phyloP scores from a whole-genome alignment of 495 filamentous ascomycete species.

The Daldinia vernicosa region DNA sequence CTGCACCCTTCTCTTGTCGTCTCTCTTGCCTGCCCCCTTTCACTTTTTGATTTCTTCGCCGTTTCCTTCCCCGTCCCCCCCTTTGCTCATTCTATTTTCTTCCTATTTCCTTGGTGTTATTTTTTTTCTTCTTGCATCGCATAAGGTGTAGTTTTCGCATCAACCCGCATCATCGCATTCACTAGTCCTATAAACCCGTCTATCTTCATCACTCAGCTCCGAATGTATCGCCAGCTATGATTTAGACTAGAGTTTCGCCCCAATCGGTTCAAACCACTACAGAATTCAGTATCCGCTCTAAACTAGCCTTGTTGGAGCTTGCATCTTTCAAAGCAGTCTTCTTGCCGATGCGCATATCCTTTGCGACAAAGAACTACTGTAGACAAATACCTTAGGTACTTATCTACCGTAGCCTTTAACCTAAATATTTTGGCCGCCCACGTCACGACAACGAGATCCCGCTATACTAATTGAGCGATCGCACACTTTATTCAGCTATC shows the following conservation, averaged over 20 bases:
- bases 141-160: conserved; percentile 29
- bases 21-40: conserved; percentile 25
- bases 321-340: conserved; percentile 25
- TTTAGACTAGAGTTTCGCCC: conserved; percentile 37
- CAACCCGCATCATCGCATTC: conserved; percentile 28
- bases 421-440: conserved; percentile 18
- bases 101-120: conserved; percentile 11
- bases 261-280: conserved; percentile 23
- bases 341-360: conserved; percentile 28
- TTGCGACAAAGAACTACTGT: conserved; percentile 42
- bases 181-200: conserved; percentile 23
- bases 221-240: conserved; percentile 38
- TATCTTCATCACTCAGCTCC: conserved; percentile 17
- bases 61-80: conserved; percentile 15
- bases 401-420: conserved; percentile 16
- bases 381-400: conserved; percentile 38
- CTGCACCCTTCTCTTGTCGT: conserved; percentile 18
- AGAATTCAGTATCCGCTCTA: conserved; percentile 11
- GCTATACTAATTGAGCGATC: neutral
- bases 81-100: conserved; percentile 9
- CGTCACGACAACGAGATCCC: conserved; percentile 13
- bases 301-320: conserved; percentile 29
- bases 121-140: conserved; percentile 20
- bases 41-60: conserved; percentile 22
- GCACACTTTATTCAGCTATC: neutral